Evolutionary conservation across 768 basidiomycete species (phyloP).

Genomic region (Lactifluus piperatus): DNA sequence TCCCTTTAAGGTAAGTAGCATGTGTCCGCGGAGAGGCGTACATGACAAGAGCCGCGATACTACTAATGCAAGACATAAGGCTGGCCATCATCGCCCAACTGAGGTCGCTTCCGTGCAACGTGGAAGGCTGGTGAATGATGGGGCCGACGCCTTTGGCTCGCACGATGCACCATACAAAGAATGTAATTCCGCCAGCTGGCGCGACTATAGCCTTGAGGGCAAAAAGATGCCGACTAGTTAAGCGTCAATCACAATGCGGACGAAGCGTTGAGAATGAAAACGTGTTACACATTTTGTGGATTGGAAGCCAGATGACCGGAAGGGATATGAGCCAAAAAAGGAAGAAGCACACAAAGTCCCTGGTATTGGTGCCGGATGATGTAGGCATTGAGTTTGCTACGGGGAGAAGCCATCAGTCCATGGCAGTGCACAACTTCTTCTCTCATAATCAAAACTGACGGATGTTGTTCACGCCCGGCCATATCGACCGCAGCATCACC

Average conservation of each 20-base stretch:
- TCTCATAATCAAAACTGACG: conserved; percentile 34
- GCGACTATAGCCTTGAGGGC: conserved; percentile 67
- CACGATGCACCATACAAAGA: conserved; percentile 72
- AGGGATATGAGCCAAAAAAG: conserved; percentile 78
- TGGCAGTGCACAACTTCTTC: not conserved
- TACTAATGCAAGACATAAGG: conserved; percentile 72
- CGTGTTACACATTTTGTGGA: conserved; percentile 57
- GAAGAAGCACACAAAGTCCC: conserved; percentile 75
- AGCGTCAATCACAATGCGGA: conserved; percentile 2
- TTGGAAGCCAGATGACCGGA: conserved; percentile 75
- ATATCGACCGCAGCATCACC: conserved; percentile 68
- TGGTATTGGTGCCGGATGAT: conserved; percentile 66
- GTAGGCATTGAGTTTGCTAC: conserved; percentile 64
- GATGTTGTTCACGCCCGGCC: conserved; percentile 61
- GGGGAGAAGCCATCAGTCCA: conserved; percentile 6
- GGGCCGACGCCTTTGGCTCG: conserved; percentile 74
- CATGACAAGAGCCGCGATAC: conserved; percentile 69
- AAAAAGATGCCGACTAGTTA: conserved; percentile 61
- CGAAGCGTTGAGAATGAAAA: conserved; percentile 7
- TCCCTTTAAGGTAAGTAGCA: not conserved
- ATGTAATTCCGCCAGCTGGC: conserved; percentile 58
- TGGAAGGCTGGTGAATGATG: conserved; percentile 56
- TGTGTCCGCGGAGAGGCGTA: conserved; percentile 26
- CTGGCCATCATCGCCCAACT: conserved; percentile 70
- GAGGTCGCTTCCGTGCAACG: conserved; percentile 55